These are phyloP conservation scores for Podosphaera xanthii DNA, from an alignment of 2,329 filamentous ascomycete species.

Conservation along the genomic window DNA sequence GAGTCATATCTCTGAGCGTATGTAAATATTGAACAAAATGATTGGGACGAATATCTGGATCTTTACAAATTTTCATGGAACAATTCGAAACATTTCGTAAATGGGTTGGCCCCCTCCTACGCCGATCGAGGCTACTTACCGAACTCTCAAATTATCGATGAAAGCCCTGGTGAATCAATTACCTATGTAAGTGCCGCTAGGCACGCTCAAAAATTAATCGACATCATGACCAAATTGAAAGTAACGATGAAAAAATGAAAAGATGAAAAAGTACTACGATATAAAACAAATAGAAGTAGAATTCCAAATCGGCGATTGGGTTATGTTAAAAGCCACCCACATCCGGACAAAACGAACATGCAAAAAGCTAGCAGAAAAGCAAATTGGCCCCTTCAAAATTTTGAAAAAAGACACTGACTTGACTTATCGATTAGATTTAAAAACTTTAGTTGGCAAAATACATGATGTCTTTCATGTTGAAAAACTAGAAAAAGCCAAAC, in stretches of 20 bases:
- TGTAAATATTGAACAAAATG: constrained; percentile 1
- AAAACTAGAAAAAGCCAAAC: neutral
- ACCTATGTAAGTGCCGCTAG: neutral
- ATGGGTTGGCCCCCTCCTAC: neutral
- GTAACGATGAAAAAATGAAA: no score
- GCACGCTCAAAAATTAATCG: neutral
- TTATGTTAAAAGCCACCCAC: no score
- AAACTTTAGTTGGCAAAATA: neutral
- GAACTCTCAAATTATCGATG: neutral
- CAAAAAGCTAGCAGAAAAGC: neutral
- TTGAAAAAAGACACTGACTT: neutral
- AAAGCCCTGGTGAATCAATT: neutral
- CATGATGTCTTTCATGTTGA: neutral
- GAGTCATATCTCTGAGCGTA: constrained; percentile 2
- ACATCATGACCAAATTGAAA: neutral
- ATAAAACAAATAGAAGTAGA: no score
- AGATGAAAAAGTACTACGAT: no score
- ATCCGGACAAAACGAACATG: no score
- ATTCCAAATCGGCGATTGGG: no score
- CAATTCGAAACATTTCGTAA: neutral
- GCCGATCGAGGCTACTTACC: neutral
- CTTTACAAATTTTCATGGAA: neutral
- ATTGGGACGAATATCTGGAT: neutral
- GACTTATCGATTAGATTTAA: neutral
- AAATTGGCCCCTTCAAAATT: neutral